Evolutionary conservation across 2,329 filamentous ascomycete genomes (phyloP).

Genomic region (Calonectria hawksworthii): DNA sequence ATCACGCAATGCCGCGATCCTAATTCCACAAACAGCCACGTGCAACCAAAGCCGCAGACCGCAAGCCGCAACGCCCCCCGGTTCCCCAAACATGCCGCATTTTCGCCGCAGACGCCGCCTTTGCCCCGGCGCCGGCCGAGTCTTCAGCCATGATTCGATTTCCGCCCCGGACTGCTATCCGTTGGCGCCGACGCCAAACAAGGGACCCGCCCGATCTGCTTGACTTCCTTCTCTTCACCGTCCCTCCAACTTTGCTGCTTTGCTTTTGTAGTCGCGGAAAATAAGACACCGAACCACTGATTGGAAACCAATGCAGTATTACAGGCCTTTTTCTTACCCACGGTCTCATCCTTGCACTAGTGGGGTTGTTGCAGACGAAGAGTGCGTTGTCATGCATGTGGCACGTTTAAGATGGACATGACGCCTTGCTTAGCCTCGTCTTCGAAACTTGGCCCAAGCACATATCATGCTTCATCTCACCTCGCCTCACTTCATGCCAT

Average conservation of each 20-base stretch:
- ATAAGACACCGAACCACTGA: constrained; percentile 1
- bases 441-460: constrained; percentile 1
- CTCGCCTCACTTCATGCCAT: not conserved
- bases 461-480: not conserved
- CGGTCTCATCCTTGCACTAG: not conserved
- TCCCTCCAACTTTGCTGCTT: not conserved
- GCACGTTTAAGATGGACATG: not conserved
- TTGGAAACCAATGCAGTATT: not conserved
- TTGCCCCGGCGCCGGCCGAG: constrained; percentile 38
- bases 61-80: constrained; percentile 28
- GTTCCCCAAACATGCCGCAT: constrained; percentile 38
- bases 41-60: constrained; percentile 21
- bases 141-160: constrained; percentile 19
- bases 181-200: constrained; percentile 19
- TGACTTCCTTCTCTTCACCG: constrained; percentile 19
- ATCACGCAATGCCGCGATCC: constrained; percentile 44
- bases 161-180: constrained; percentile 33
- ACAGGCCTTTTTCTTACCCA: not conserved
- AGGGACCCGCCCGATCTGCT: constrained; percentile 11
- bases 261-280: constrained; percentile 17
- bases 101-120: constrained; percentile 45
- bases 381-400: constrained; percentile 11
- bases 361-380: not conserved
- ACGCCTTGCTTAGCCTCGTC: not conserved
- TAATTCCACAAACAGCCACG: constrained; percentile 28